Evolutionary conservation across 2,329 filamentous ascomycete genomes (phyloP).

Genomic region (Calonectria pseudoreteaudii): DNA sequence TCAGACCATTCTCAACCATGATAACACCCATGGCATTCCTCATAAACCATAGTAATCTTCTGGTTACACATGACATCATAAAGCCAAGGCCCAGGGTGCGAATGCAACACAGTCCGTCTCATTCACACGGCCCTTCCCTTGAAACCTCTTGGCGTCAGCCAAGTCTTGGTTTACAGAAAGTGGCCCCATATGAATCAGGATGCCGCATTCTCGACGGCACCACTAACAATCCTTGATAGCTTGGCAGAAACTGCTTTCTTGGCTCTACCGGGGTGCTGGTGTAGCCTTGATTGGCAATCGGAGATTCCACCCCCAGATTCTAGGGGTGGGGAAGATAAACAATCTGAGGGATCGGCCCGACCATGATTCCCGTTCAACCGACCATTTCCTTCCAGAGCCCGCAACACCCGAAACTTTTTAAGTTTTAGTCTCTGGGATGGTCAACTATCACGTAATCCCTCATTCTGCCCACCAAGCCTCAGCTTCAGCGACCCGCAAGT

Average conservation of each 20-base stretch:
- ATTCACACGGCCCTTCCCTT: not conserved
- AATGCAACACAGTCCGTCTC: not conserved
- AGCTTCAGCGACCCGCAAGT: not conserved
- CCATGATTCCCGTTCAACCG: not conserved
- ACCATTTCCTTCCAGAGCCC: not conserved
- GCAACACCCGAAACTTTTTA: not conserved
- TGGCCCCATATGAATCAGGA: not conserved
- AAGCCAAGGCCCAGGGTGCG: not conserved
- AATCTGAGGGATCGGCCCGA: not conserved
- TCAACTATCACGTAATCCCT: not conserved
- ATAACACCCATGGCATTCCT: not conserved
- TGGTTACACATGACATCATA: not conserved
- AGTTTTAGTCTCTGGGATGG: not conserved
- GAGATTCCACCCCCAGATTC: not conserved
- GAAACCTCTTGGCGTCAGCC: not conserved
- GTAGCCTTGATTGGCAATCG: not conserved
- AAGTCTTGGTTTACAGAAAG: not conserved
- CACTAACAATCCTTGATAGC: not conserved
- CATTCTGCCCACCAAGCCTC: not conserved
- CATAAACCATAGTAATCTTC: not conserved
- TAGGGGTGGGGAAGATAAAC: not conserved
- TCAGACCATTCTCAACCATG: not conserved
- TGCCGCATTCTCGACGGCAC: not conserved
- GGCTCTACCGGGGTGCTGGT: not conserved
- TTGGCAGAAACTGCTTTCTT: not conserved